phyloP scores from a whole-genome alignment of 129 eudicot genomes.

The Flaveria linearis region DNA sequence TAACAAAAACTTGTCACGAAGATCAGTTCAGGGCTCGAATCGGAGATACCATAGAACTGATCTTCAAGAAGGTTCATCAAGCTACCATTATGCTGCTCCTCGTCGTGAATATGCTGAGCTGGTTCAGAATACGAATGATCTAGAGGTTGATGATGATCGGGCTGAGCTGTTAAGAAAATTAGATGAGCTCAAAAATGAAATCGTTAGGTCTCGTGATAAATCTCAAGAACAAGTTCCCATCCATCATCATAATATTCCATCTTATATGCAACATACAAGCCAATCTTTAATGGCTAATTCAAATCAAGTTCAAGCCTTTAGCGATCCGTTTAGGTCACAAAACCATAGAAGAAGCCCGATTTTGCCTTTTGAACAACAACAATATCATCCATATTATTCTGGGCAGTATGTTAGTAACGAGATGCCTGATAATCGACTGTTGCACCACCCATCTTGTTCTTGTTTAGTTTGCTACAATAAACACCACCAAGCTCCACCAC shows the following conservation, averaged over 20 bases:
- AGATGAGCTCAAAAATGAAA: slow-evolving; percentile 78
- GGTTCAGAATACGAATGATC: slow-evolving; percentile 31
- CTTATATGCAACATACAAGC: slow-evolving; percentile 35
- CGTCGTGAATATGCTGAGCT: slow-evolving; percentile 27
- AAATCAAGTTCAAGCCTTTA: slow-evolving; percentile 51
- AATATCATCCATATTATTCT: slow-evolving; percentile 51
- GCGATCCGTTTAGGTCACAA: slow-evolving; percentile 58
- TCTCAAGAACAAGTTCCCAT: slow-evolving; percentile 54
- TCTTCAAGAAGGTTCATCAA: slow-evolving; percentile 57
- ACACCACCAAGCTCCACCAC: slow-evolving; percentile 51
- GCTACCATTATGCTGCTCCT: slow-evolving; percentile 27
- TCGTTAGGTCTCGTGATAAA: slow-evolving; percentile 64
- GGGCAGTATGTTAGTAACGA: slow-evolving; percentile 56
- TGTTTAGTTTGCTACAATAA: slow-evolving; percentile 68
- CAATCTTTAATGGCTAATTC: slow-evolving; percentile 48
- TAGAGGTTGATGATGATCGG: slow-evolving; percentile 55
- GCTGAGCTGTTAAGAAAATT: slow-evolving; percentile 76
- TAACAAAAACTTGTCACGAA: slow-evolving; percentile 26
- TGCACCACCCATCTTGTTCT: slow-evolving; percentile 70
- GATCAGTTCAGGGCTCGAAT: slow-evolving; percentile 40
- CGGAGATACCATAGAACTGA: slow-evolving; percentile 42
- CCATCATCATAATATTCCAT: slow-evolving; percentile 35
- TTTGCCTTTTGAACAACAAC: slow-evolving; percentile 43
- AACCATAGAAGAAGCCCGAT: slow-evolving; percentile 48
- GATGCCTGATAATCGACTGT: slow-evolving; percentile 35